A percentile compares a stretch with the other conserved stretches of the same genome.
Evolutionary conservation across 2,329 filamentous ascomycete genomes (phyloP).

Genomic region (Curvularia spicifera): DNA sequence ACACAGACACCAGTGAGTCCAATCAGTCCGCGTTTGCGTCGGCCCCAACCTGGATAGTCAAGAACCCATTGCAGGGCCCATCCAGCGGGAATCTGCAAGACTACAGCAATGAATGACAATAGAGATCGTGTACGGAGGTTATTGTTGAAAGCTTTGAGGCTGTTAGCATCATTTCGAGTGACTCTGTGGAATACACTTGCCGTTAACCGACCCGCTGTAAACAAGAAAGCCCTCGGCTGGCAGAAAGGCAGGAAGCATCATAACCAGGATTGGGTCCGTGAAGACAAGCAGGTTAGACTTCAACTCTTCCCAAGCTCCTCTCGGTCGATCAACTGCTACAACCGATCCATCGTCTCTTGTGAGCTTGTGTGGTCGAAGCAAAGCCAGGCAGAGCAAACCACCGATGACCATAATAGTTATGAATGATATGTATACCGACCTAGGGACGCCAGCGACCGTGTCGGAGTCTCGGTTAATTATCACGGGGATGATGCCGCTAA

Average conservation of each 20-base stretch:
- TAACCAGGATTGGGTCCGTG: slow-evolving; percentile 35
- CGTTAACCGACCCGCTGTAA: slow-evolving; percentile 44
- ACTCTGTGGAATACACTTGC: slow-evolving; percentile 13
- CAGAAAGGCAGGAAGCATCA: slow-evolving; percentile 42
- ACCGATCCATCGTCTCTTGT: slow-evolving; percentile 40
- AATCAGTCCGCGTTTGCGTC: slow-evolving; percentile 37
- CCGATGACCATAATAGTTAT: slow-evolving; percentile 40
- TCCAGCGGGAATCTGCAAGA: slow-evolving; percentile 40
- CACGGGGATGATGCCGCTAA: slow-evolving; percentile 42
- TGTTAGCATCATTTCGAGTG: background rate
- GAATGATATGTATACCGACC: slow-evolving; percentile 41
- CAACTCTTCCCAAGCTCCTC: slow-evolving; percentile 37
- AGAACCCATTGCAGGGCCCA: slow-evolving; percentile 41
- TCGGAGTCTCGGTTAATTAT: slow-evolving; percentile 40
- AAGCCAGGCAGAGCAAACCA: slow-evolving; percentile 31
- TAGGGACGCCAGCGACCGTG: slow-evolving; percentile 38
- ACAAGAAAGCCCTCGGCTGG: slow-evolving; percentile 41
- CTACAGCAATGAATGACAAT: slow-evolving; percentile 39
- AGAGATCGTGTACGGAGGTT: slow-evolving; percentile 38
- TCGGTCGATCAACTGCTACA: slow-evolving; percentile 35
- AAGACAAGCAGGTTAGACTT: slow-evolving; percentile 37
- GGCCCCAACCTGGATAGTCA: slow-evolving; percentile 38
- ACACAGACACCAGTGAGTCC: slow-evolving; percentile 36
- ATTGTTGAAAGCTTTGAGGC: slow-evolving; percentile 33
- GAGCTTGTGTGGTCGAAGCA: slow-evolving; percentile 39